These are phyloP conservation scores for Onygena corvina DNA, from an alignment of 2,329 filamentous ascomycete species.

Conservation along the genomic window DNA sequence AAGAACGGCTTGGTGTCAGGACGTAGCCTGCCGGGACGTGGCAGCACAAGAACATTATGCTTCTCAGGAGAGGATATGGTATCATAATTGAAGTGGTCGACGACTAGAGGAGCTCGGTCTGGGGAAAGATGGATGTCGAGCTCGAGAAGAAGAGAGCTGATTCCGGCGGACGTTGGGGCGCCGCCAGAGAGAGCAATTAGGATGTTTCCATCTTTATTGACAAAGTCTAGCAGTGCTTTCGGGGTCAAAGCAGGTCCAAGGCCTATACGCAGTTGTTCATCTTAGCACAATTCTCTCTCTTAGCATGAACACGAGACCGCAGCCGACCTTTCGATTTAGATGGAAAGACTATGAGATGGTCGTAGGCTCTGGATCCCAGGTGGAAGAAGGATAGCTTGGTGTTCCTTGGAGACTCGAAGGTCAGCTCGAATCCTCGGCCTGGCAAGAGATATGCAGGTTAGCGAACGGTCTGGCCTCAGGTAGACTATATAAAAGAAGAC, in stretches of 20 bases:
- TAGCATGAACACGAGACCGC: neutral
- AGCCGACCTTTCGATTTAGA: conserved; percentile 70
- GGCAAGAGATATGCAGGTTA: conserved; percentile 13
- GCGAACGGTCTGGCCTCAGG: conserved; percentile 8
- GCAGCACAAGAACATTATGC: conserved; percentile 78
- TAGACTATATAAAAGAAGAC: conserved; percentile 9
- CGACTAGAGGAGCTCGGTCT: conserved; percentile 71
- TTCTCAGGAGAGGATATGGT: conserved; percentile 59
- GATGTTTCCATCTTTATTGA: conserved; percentile 85
- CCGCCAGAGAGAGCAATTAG: conserved; percentile 70
- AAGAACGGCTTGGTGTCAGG: conserved; percentile 68
- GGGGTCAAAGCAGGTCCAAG: conserved; percentile 82
- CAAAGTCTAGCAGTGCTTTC: conserved; percentile 74
- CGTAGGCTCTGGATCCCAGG: conserved; percentile 76
- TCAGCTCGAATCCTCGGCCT: conserved; percentile 75
- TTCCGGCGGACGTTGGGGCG: conserved; percentile 54
- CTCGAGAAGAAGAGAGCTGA: conserved; percentile 71
- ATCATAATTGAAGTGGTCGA: conserved; percentile 96
- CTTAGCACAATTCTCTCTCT: neutral
- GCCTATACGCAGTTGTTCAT: conserved; percentile 41
- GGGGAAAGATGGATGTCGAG: conserved; percentile 78
- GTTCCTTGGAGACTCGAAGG: conserved; percentile 73
- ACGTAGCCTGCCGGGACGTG: conserved; percentile 53
- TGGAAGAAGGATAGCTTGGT: conserved; percentile 66
- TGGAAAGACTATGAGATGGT: conserved; percentile 82